Evolutionary conservation across 1,139 yeast species (phyloP).

Genomic region (Taiozyma onychis): DNA sequence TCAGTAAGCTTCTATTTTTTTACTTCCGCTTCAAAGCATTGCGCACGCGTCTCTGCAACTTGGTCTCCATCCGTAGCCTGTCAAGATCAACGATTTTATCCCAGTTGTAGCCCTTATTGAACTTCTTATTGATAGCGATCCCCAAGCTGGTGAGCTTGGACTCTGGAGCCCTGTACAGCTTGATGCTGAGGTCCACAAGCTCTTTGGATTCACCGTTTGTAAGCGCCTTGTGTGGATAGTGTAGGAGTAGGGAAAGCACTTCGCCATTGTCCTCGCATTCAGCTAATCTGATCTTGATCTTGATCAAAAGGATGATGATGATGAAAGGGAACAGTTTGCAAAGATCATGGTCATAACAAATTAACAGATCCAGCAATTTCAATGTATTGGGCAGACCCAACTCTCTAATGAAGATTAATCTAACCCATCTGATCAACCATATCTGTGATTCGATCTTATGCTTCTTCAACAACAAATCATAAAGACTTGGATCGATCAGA

Average conservation of each 20-base stretch:
- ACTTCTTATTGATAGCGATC: slow-evolving; percentile 12
- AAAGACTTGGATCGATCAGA: slow-evolving; percentile 32
- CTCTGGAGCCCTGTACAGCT: slow-evolving; percentile 15
- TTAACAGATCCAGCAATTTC: slow-evolving; percentile 54
- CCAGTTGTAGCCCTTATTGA: slow-evolving; percentile 16
- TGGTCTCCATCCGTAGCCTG: slow-evolving; percentile 21
- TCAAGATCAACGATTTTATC: slow-evolving; percentile 20
- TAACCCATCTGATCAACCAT: slow-evolving; percentile 63
- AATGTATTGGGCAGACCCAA: slow-evolving; percentile 44
- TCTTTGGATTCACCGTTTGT: slow-evolving; percentile 13
- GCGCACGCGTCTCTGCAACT: slow-evolving; percentile 20
- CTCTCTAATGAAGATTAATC: slow-evolving; percentile 55
- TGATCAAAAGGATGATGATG: slow-evolving; percentile 45
- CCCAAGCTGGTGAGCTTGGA: slow-evolving; percentile 13
- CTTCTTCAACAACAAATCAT: slow-evolving; percentile 41
- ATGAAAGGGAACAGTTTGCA: slow-evolving; percentile 44
- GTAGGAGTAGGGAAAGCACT: slow-evolving; percentile 49
- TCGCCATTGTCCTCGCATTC: slow-evolving; percentile 57
- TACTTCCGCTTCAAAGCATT: slow-evolving; percentile 12
- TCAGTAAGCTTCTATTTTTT: background rate
- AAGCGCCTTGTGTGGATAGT: slow-evolving; percentile 39
- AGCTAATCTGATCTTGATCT: slow-evolving; percentile 40
- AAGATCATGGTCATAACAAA: slow-evolving; percentile 33
- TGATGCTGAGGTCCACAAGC: slow-evolving; percentile 15
- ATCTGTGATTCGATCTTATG: slow-evolving; percentile 53